Base-by-base conservation (phyloP, 176 grass and related monocot species). In the Hordeum marinum region DNA sequence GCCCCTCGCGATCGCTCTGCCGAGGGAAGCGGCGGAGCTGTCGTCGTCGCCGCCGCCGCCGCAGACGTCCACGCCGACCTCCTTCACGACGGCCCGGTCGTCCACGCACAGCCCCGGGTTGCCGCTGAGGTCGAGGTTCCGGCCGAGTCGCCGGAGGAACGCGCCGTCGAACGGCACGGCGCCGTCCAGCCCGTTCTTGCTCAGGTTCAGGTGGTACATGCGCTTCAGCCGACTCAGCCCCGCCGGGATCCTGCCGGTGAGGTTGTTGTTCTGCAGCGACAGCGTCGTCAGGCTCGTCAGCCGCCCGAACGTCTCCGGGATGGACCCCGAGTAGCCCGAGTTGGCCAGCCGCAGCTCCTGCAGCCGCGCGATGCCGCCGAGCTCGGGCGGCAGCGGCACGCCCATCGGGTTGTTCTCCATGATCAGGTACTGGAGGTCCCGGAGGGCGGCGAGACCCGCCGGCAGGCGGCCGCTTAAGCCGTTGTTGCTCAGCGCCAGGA, bases 391-490 rank as follows among this genome's bases (percentile, higher is more conserved):
- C 80, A 99, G 26, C 0, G 74, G 63, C 20, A 89, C 84, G 29
- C 85, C 87, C 88, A 94, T 94, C 11, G 94, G 96, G 24, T 99
- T 99, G 78, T 92, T 87, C 73, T 99, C 93, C 96, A 99, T 94
- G 57, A 99, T 99, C 36, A 99, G 88, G 77, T 92, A 99, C 83
- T 99, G 93, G 1, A 99, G 91, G 36, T 92, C 88, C n/a, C 79
- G 90, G 41, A 99, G 93, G 26, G 35, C 66, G 8, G 82, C 80
- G 3, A 99, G 74, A 6, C 96, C 93, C 0, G 70, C 55, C 2
- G 96, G 96, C 3, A 99, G 43, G 24, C 78, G 80, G 24, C 96
- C 96, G 39, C 85, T 89, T 0, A 99, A 45, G 9, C 81, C 75
- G 75, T 99, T 99, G 84, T 86, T 92, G 82, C 93, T 94, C 7